Percentiles rank a stretch among this genome's conserved stretches.
Evolutionary conservation across 768 basidiomycete species (phyloP).

Genomic region (Paxillus rubicundulus): DNA sequence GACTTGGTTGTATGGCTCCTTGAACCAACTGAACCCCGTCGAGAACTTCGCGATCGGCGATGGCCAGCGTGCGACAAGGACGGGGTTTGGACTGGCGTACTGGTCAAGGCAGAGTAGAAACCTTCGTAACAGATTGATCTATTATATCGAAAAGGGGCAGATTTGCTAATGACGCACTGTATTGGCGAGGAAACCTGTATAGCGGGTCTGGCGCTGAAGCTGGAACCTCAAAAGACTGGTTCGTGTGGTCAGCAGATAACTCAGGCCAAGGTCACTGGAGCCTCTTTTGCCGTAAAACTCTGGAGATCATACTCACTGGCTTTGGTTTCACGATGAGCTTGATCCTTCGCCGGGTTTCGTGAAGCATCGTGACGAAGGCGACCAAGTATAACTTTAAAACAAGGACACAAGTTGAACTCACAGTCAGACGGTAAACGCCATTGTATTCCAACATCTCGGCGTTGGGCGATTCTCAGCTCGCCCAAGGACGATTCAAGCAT

Average conservation of each 20-base stretch:
- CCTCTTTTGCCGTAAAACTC: background rate
- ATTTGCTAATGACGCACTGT: conserved; percentile 9
- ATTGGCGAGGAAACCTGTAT: conserved; percentile 25
- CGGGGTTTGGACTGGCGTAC: background rate
- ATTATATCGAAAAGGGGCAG: background rate
- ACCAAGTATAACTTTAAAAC: background rate
- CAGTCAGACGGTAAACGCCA: too few species aligned
- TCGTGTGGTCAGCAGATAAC: background rate
- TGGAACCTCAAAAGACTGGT: conserved; percentile 28
- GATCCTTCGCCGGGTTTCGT: conserved; percentile 14
- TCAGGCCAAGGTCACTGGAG: too few species aligned
- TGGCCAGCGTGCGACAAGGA: background rate
- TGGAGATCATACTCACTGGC: conserved; percentile 18
- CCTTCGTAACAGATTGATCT: conserved; percentile 6
- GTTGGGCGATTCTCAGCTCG: conserved; percentile 3
- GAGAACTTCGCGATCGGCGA: background rate
- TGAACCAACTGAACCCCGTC: background rate
- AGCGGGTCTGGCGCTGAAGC: conserved; percentile 23
- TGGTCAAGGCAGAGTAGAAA: conserved; percentile 21
- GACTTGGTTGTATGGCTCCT: background rate
- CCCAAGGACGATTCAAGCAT: conserved; percentile 2
- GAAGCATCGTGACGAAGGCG: conserved; percentile 6
- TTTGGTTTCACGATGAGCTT: conserved; percentile 29
- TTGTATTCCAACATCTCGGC: too few species aligned
- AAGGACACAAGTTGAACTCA: background rate